phyloP scores from a whole-genome alignment of 2,329 filamentous ascomycete genomes.

The Apiospora arundinis region DNA sequence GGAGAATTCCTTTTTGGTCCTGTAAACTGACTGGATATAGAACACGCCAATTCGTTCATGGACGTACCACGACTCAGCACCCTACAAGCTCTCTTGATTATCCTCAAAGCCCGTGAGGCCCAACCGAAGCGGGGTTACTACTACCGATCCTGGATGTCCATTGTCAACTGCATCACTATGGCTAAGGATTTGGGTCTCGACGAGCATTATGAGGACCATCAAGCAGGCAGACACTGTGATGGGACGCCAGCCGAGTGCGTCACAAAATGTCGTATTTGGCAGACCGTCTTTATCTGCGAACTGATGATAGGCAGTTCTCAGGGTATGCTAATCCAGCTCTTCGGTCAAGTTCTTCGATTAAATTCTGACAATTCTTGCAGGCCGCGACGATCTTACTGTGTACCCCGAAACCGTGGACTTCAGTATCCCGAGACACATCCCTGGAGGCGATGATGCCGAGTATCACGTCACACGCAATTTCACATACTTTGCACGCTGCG shows the following conservation, averaged over 20 bases:
- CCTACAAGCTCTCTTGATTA: constrained; percentile 84
- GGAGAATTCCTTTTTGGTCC: neutral
- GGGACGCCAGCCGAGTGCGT: constrained; percentile 76
- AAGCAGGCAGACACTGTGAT: constrained; percentile 73
- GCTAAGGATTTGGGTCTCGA: constrained; percentile 89
- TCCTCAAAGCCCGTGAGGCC: constrained; percentile 91
- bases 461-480: constrained; percentile 83
- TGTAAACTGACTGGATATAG: constrained; percentile 50
- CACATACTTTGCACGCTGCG: constrained; percentile 77
- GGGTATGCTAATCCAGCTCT: constrained; percentile 58
- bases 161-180: constrained; percentile 92
- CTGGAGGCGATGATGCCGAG: constrained; percentile 76
- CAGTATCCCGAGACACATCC: constrained; percentile 65
- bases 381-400: constrained; percentile 80
- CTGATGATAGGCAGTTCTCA: constrained; percentile 93
- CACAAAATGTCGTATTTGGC: constrained; percentile 88
- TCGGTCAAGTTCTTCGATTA: neutral
- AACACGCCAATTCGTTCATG: constrained; percentile 92
- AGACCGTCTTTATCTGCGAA: constrained; percentile 84
- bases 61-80: constrained; percentile 90
- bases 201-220: constrained; percentile 83
- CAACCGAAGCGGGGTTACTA: constrained; percentile 93
- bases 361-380: constrained; percentile 47
- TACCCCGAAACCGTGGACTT: constrained; percentile 79
- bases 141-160: constrained; percentile 95